Percentiles rank a stretch among this genome's conserved stretches.
Conservation (phyloP, 805 yeast genomes). For the Candida silvatica region DNA sequence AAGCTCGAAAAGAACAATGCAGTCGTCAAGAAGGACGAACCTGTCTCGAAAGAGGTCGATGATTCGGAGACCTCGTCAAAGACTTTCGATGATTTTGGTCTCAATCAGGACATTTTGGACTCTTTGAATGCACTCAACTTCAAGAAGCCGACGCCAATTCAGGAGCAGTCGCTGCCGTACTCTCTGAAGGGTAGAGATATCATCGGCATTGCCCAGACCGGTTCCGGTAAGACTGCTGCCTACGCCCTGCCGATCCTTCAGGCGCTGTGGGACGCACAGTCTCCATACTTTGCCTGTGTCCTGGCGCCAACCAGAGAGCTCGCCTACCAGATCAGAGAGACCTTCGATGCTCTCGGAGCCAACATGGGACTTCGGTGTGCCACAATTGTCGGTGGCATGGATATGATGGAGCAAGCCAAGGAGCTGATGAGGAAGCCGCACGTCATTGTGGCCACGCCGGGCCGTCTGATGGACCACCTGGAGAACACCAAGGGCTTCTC, state of each 20-base stretch:
- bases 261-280: conserved; percentile 80
- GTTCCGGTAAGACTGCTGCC: conserved; percentile 98
- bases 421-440: conserved; percentile 93
- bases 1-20: conserved; percentile 15
- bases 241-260: conserved; percentile 94
- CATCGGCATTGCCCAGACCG: conserved; percentile 95
- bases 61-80: conserved; percentile 7
- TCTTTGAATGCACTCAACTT: conserved; percentile 71
- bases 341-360: conserved; percentile 89
- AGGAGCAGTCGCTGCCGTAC: conserved; percentile 82
- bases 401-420: conserved; percentile 94
- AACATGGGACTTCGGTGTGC: conserved; percentile 87
- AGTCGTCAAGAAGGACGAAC: conserved; percentile 19
- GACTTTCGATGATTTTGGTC: conserved; percentile 46
- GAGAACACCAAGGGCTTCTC: conserved; percentile 89
- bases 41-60: too few relatives aligned
- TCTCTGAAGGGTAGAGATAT: conserved; percentile 88
- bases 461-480: conserved; percentile 82
- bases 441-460: conserved; percentile 89
- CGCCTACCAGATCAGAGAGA: conserved; percentile 85
- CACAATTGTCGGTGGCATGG: conserved; percentile 96
- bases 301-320: conserved; percentile 81
- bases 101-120: conserved; percentile 73
- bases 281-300: conserved; percentile 83
- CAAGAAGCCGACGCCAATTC: conserved; percentile 87